Base-by-base conservation (phyloP, 1,284 basidiomycete species). In the Earliella scabrosa region DNA sequence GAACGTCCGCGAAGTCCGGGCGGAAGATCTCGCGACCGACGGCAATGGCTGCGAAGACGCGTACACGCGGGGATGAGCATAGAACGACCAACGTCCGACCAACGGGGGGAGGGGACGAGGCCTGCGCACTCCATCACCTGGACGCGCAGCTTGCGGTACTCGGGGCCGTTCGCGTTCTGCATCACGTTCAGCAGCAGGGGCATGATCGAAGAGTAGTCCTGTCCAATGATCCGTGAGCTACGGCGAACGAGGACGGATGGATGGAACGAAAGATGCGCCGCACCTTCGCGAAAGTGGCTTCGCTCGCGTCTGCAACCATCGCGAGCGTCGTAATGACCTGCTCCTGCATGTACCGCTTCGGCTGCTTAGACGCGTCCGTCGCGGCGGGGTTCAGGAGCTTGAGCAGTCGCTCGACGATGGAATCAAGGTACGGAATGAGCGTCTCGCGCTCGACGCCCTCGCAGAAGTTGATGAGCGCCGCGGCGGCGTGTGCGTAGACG, bases 121-220 rank as follows among this genome's bases (percentile, higher is more conserved):
- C 89, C 88, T 0, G 89, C 91, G 68, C 92, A 95, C 65, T 94
- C 92, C 88, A 95, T 93, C 3, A 90, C 88, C 65, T 93, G 90
- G 36, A 86, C 84, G 21, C 88, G 77, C 45, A 94, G 66, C 63
- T 86, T 88, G 32, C 81, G 76, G 68, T 89, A 87, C 54, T 87
- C 85, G 2, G 79, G 69, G 1, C 82, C 81, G 44, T 83, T 82
- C n/a, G 87, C 87, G 49, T 90, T 88, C 36, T 81, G 74, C 46
- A 93, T 75, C 0, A 92, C 87, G 58, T 85, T 87, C 60, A 92
- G 68, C 18, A 92, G 69, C 7, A 92, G 74, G 0, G 90, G 90
- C 88, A 92, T 92, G 58, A 92, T 90, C 4, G 82, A 77, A 13
- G 80, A 68, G 65, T 92, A 92, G 69, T 90, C 86, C 85, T 90